Percentiles rank a stretch among this genome's conserved stretches.
Evolutionary conservation across 169 alveolate species (phyloP).

Genomic region (Plasmodium gallinaceum): DNA sequence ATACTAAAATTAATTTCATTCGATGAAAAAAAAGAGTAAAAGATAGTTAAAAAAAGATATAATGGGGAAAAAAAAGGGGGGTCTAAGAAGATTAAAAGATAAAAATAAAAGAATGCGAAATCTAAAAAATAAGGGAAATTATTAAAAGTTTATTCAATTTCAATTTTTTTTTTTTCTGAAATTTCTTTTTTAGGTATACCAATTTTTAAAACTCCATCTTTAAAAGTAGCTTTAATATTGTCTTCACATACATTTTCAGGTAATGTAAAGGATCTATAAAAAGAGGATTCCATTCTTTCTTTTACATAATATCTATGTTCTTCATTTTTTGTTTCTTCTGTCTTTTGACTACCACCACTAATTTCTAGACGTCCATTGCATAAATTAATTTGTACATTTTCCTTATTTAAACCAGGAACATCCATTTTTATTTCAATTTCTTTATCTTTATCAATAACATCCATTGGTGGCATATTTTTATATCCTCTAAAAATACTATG

Average conservation of each 20-base stretch:
- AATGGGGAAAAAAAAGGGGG: no score
- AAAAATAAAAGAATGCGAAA: no score
- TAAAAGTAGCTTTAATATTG: constrained; percentile 50
- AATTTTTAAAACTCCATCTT: constrained; percentile 70
- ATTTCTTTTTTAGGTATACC: constrained; percentile 44
- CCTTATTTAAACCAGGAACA: constrained; percentile 62
- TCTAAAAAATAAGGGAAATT: no score
- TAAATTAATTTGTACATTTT: constrained; percentile 38
- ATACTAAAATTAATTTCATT: no score
- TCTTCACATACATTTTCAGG: constrained; percentile 63
- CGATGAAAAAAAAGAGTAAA: no score
- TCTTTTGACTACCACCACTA: constrained; percentile 23
- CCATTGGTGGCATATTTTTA: constrained; percentile 33
- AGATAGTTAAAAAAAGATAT: no score
- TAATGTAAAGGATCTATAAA: constrained; percentile 26
- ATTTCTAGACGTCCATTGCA: constrained; percentile 26
- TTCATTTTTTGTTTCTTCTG: constrained; percentile 51
- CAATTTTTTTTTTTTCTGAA: constrained; percentile 30
- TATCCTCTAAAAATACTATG: background rate
- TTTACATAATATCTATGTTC: constrained; percentile 31
- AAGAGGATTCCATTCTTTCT: constrained; percentile 27
- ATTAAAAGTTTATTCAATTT: constrained; percentile 19
- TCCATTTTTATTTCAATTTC: constrained; percentile 56
- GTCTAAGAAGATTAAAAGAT: no score
- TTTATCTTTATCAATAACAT: constrained; percentile 43